phyloP scores from a whole-genome alignment of 257 asterid species.

The Leonotis leonurus region DNA sequence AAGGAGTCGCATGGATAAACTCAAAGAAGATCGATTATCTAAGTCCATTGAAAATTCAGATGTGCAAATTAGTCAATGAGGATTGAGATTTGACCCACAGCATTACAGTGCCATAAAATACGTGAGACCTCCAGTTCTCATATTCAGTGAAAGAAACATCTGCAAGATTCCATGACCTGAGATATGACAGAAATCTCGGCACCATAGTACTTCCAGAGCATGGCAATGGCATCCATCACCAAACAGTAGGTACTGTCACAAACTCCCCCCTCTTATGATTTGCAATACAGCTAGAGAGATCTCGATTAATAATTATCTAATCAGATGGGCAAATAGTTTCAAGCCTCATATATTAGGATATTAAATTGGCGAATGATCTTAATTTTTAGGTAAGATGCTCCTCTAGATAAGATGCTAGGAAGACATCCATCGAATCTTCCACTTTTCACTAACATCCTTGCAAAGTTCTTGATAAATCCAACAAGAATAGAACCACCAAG shows the following conservation, averaged over 20 bases:
- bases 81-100: conserved; percentile 45
- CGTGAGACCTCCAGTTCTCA: conserved; percentile 60
- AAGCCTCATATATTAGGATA: conserved; percentile 30
- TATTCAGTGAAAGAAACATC: conserved; percentile 53
- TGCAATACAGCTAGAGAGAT: conserved; percentile 31
- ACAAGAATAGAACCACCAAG: conserved; percentile 29
- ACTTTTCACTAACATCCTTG: conserved; percentile 34
- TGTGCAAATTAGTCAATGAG: conserved; percentile 34
- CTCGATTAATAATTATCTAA: conserved; percentile 30
- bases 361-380: conserved; percentile 34
- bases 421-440: conserved; percentile 39
- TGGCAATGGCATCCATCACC: conserved; percentile 26
- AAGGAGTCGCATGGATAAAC: conserved; percentile 44
- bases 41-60: conserved; percentile 38
- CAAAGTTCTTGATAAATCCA: conserved; percentile 32
- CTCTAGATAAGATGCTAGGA: conserved; percentile 35
- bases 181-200: conserved; percentile 36
- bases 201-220: conserved; percentile 19
- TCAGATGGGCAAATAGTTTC: conserved; percentile 20
- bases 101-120: conserved; percentile 54
- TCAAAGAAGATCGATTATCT: conserved; percentile 43
- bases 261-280: conserved; percentile 44
- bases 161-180: conserved; percentile 53
- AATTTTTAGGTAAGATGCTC: conserved; percentile 37
- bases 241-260: conserved; percentile 33